Evolutionary conservation across 495 filamentous ascomycete species (phyloP), one percentile per base, ranked within the genome.

Genomic region (Penicillium crystallinum): DNA sequence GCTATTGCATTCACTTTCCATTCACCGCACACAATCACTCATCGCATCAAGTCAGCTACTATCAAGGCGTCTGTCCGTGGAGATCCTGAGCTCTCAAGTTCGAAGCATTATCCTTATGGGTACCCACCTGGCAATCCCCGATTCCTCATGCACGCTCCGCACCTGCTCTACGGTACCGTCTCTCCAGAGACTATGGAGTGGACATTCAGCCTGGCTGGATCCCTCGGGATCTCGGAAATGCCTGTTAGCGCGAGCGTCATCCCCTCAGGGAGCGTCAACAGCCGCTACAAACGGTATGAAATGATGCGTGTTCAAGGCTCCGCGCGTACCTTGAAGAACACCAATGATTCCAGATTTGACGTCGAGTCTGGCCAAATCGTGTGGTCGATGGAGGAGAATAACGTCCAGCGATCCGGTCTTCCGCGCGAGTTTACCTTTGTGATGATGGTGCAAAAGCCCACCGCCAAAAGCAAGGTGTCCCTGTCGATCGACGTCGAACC

Each of bases 291-390:
- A 15, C 63, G 78, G 15, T 78, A 74, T 49, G 72, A 76, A 52
- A 79, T 79, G 75, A 77, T 81, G 77, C 70, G 71, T 30, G 78
- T 81, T 19, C 77, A 79, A 57, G 77, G 76, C 12, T 79, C 76
- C 5, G 62, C 69, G 6, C 71, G 77, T 6, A 73, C 72, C 2
- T 37, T 67, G 34, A 66, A 65, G 25, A 73, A 67, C 41, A 56
- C 66, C 4, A 51, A 54, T 9, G 71, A 69, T 2, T 61, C 35
- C 12, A 48, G 61, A 6, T 73, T 64, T 44, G 72, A 76, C 46
- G 62, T 70, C 6, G 72, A 76, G 27, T 69, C 75, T 23, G 74
- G 68, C 2, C 69, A 74, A 53, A 61, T 78, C 6, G 69, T 79
- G 11, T 81, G 77, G 78, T 76, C 77, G 0, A 62, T 81, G 1